Evolutionary conservation across 225 moss, liverwort and hornwort species (phyloP), one percentile per base, ranked within the genome.

Genomic region (Antitrichia curtipendula): DNA sequence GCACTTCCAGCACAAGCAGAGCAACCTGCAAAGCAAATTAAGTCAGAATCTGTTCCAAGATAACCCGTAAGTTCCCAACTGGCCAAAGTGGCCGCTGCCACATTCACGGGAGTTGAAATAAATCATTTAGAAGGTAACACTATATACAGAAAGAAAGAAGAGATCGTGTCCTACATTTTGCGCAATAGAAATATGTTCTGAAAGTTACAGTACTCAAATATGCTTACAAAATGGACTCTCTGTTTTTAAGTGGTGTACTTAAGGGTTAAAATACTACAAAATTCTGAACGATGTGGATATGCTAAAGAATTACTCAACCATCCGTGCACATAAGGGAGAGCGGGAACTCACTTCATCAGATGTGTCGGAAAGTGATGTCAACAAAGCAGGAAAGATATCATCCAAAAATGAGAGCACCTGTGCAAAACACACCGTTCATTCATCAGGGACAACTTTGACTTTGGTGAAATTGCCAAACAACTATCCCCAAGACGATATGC

Each of bases 321-420:
- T 62, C 20, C 24, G 61, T 75, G 80, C 78, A 69, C 47, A 81
- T n/a, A 41, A 31, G 16, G 15, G 34, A 57, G 75, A 65, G 83
- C 49, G 40, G 82, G 83, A 50, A 83, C 93, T 86, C 89, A 97
- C 97, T 91, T 96, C 94, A 91, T 96, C 96, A 62, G 96, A 96
- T 34, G 92, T 82, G 88, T 98, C 98, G 73, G 96, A 97, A 95
- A 98, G 94, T 36, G 97, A 87, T 22, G 92, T 82, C 59, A 98
- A 89, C 87, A 98, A 92, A 77, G 95, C 96, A 83, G 96, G 96
- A 88, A 97, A 98, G 86, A 98, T 95, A n/a, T 96, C 92, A 89
- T 98, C 98, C 86, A 96, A 91, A 80, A 95, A 96, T 25, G 97
- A 97, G 17, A 98, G 93, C 69, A 98, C 96, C 98, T 98, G 90